A percentile compares a stretch with the other conserved stretches of the same genome.
Evolutionary conservation across 495 filamentous ascomycete species (phyloP).

Genomic region (Clohesyomyces aquaticus): DNA sequence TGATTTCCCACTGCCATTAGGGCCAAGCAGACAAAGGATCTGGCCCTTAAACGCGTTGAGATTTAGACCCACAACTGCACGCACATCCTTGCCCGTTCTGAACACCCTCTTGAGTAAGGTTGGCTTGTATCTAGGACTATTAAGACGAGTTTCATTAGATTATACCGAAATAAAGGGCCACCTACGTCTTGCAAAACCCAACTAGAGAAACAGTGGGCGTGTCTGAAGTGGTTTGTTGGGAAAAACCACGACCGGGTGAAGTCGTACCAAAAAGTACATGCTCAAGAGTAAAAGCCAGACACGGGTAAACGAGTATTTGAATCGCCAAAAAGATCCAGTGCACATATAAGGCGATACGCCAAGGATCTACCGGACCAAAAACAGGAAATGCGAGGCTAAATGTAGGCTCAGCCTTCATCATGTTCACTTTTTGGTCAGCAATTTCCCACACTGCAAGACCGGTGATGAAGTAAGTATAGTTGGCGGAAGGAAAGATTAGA

Average conservation of each 20-base stretch:
- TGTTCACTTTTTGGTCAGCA: slow-evolving; percentile 53
- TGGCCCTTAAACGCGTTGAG: slow-evolving; percentile 71
- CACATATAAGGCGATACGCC: slow-evolving; percentile 63
- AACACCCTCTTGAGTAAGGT: slow-evolving; percentile 2
- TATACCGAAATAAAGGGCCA: slow-evolving; percentile 5
- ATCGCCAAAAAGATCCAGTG: slow-evolving; percentile 71
- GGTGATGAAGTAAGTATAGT: slow-evolving; percentile 74
- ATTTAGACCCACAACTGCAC: slow-evolving; percentile 50
- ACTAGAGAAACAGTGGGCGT: slow-evolving; percentile 58
- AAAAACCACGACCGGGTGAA: slow-evolving; percentile 59
- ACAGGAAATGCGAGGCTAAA: no score
- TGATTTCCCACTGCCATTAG: slow-evolving; percentile 84
- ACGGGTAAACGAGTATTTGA: slow-evolving; percentile 73
- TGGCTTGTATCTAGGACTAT: background rate
- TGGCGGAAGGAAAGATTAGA: slow-evolving; percentile 74
- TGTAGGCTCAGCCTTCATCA: slow-evolving; percentile 59
- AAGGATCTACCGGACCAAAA: slow-evolving; percentile 64
- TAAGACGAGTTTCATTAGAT: no score
- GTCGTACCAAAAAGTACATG: slow-evolving; percentile 73
- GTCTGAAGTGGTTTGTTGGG: slow-evolving; percentile 12
- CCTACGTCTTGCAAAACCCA: slow-evolving; percentile 75
- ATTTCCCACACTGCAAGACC: slow-evolving; percentile 56
- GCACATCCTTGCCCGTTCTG: slow-evolving; percentile 6
- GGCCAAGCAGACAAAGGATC: slow-evolving; percentile 79
- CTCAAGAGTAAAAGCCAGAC: slow-evolving; percentile 72